Base-by-base conservation (phyloP, 495 filamentous ascomycete species). In the Penicillium maclennaniae region DNA sequence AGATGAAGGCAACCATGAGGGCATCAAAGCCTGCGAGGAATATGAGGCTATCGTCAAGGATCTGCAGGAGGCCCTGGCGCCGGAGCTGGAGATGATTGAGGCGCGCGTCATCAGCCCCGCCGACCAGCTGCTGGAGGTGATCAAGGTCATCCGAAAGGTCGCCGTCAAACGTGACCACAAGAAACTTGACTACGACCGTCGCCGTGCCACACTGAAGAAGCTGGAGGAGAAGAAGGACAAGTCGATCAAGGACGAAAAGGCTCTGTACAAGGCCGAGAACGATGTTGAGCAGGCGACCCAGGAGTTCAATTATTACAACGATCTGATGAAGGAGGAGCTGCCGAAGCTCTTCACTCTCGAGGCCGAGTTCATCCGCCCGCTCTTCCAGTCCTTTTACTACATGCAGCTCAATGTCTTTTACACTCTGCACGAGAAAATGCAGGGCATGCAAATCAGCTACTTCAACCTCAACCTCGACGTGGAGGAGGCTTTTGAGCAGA, bases 381-480 rank as follows among this genome's bases (percentile, higher is more conserved):
- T 99, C 7, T 99, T 99, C 79, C 95, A 97, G 62, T 95, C 91
- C 28, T 99, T 97, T 77, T 99, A 99, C 73, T 99, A 99, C 77
- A 97, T 99, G 95, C 93, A 99, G 69, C 82, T 99, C 49, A 99
- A 99, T 69, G 91, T 99, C 55, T 99, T 97, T 72, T 99, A 99
- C 71, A 97, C 95, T 1, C 78, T 99, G 31, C 93, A 99, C 69
- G 93, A 99, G 71, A 87, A 83, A 69, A 97, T 97, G 95, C 93
- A 97, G 70, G 84, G 78, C 50, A 89, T 95, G 63, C 89, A 97
- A 67, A 97, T 99, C 61, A 89, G 87, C 52, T 99, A 99, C 73
- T 99, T 99, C 68, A 87, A 99, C 66, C 81, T 99, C 31, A 86
- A 87, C 9, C 77, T 87, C 26, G 92, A 93, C 66, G 82, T 99